Evolutionary conservation across 352 stramenopile species (phyloP), one percentile per base, ranked within the genome.

Genomic region (Phytophthora lateralis): DNA sequence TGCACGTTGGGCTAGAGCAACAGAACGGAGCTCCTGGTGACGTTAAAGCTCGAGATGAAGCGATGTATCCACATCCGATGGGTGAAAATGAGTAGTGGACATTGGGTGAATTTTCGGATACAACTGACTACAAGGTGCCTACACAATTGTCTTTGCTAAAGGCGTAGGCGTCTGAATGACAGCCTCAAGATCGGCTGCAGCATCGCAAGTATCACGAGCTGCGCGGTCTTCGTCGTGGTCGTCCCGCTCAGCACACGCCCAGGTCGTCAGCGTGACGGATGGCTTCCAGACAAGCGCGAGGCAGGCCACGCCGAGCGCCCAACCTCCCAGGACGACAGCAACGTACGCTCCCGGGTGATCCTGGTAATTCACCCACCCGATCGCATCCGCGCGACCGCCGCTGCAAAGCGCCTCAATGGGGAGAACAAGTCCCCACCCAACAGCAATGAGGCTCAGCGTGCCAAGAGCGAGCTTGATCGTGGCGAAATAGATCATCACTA

Each of bases 401-500:
- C 51, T 66, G 11, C 45, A 50, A 11, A 79, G 56, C 4, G 78
- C 57, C 41, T 73, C 68, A n/a, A 85, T 58, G 2, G 76, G 76
- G 2, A 74, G 47, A 11, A 73, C 46, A 2, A 78, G 34, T 32
- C 72, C 32, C n/a, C 26, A 70, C 2, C 58, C 26, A 12, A 73
- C 47, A 15, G 76, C 61, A 21, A 67, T 39, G 44, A 58, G 39
- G 38, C 77, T 82, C 26, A 82, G 38, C 20, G 68, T 56, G 0
- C 68, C 75, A 24, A 78, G 27, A 3, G 47, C 63, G 41, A 87
- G 69, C 60, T 87, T 87, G 35, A 82, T 30, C 6, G 67, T 76
- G 7, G 34, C 38, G 34, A 84, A 77, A 63, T 87, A 84, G 34
- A 82, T 27, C 50, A 87, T 78, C 41, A 60, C 61, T 0, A 63